Base-by-base conservation (phyloP, 768 basidiomycete species). In the Lactifluus volemus region DNA sequence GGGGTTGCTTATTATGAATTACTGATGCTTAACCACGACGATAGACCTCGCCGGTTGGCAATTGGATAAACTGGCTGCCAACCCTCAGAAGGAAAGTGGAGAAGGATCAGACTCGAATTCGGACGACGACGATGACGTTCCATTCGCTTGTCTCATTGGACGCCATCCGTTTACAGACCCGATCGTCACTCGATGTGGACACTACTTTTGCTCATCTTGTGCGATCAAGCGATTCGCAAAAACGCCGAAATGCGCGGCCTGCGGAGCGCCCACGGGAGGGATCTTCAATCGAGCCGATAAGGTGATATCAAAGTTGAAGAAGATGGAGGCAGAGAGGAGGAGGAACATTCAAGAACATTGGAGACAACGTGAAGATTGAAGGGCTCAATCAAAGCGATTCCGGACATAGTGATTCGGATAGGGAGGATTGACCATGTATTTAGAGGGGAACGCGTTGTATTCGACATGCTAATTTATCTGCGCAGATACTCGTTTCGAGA, bases 81-180 rank as follows among this genome's bases (percentile, higher is more conserved):
- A 80, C 69, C 78, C 86, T n/a, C 78, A 78, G 71, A 84, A 80
- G 73, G 77, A 82, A 65, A 79, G 63, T 47, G 76, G 72, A 41
- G 84, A 81, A 36, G 84, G 84, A 51, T 84, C 74, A 9, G 85
- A 81, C 54, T 82, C 83, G 45, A 86, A 86, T 71, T 82, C 82
- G 42, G 86, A 85, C 66, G 85, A 88, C 60, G 89, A 92, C 71
- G 93, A 94, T 71, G 93, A 94, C 71, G 81, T 98, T 53, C 97
- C 97, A 5, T 99, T 98, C 72, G 96, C 97, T n/a, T 99, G 97
- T 75, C 81, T 98, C 68, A 88, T 99, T 65, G 98, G 97, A 73
- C 85, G 96, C 60, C 88, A 97, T 69, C 87, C 85, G 55, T 98
- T 94, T 74, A 94, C 88, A 12, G 92, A 97, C 67, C 96, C 97